A percentile compares a stretch with the other conserved stretches of the same genome.
These are phyloP conservation scores for Axilococcus clingmanii DNA, from an alignment of 139 green algal species.

Conservation along the genomic window DNA sequence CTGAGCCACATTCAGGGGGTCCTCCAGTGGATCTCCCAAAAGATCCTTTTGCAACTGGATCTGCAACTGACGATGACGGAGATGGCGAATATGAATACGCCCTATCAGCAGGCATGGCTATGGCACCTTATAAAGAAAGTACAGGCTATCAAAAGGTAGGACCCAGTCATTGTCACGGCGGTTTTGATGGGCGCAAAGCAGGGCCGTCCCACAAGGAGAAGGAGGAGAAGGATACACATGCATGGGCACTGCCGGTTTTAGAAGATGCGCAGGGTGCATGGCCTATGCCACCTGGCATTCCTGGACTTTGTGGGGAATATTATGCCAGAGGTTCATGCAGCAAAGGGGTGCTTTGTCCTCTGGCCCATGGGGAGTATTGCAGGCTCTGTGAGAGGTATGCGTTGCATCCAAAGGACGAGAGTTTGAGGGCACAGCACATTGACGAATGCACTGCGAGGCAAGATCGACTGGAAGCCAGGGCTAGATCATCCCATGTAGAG, in stretches of 20 bases:
- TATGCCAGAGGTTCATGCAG: conserved; percentile 33
- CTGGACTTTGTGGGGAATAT: conserved; percentile 49
- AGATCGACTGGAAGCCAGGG: conserved; percentile 28
- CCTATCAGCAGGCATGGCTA: no score
- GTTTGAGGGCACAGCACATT: conserved; percentile 27
- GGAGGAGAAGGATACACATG: neutral
- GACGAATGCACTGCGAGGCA: conserved; percentile 39
- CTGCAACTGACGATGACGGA: no score
- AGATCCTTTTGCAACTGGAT: conserved; percentile 10
- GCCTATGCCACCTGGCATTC: no score
- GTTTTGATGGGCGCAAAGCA: neutral
- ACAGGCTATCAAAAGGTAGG: no score
- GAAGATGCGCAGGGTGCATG: no score
- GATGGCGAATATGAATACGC: no score
- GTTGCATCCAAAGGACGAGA: conserved; percentile 48
- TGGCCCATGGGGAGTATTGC: conserved; percentile 50
- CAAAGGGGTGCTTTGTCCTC: conserved; percentile 30
- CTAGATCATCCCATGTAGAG: conserved; percentile 37
- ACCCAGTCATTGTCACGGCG: no score
- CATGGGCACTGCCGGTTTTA: no score
- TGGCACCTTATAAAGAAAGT: no score
- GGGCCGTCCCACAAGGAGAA: neutral
- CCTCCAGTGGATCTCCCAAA: neutral
- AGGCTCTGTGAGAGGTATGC: conserved; percentile 34
- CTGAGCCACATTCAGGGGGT: neutral